These are phyloP conservation scores for Colletotrichum kahawae DNA, from an alignment of 2,329 filamentous ascomycete genomes.

Conservation along the genomic window DNA sequence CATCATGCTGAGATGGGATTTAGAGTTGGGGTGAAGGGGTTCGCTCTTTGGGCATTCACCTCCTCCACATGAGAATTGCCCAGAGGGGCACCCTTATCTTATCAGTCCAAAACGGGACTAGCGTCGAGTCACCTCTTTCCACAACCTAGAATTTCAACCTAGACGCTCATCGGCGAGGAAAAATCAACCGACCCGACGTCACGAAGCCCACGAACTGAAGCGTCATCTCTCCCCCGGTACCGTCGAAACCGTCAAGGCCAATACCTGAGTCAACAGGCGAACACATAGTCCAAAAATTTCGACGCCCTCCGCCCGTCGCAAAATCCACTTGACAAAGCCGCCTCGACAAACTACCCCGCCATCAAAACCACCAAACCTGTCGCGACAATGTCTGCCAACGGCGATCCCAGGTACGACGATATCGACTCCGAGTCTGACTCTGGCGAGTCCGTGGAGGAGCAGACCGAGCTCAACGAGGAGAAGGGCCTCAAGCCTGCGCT, in stretches of 20 bases:
- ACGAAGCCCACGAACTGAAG: constrained; percentile 20
- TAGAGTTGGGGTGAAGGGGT: not conserved
- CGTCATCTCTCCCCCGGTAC: not conserved
- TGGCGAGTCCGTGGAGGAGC: constrained; percentile 67
- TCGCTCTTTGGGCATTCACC: constrained; percentile 8
- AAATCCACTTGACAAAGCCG: constrained; percentile 22
- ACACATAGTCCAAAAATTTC: not conserved
- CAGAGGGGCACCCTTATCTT: constrained; percentile 27
- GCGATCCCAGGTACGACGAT: constrained; percentile 71
- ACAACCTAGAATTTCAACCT: constrained; percentile 40
- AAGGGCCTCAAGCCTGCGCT: constrained; percentile 83
- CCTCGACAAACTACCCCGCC: constrained; percentile 32
- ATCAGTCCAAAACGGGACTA: constrained; percentile 39
- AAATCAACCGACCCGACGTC: constrained; percentile 33
- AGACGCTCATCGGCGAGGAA: constrained; percentile 38
- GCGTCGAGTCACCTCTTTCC: constrained; percentile 44
- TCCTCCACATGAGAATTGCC: not conserved
- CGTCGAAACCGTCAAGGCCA: not conserved
- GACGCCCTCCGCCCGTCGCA: constrained; percentile 9
- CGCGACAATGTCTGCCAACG: constrained; percentile 57
- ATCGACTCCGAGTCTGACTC: constrained; percentile 75
- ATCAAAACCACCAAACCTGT: constrained; percentile 19
- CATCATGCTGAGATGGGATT: not conserved
- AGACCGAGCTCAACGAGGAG: constrained; percentile 55
- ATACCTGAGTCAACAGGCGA: not conserved